These are phyloP conservation scores for Venturia oleaginea DNA, from an alignment of 2,329 filamentous ascomycete species.

Conservation along the genomic window DNA sequence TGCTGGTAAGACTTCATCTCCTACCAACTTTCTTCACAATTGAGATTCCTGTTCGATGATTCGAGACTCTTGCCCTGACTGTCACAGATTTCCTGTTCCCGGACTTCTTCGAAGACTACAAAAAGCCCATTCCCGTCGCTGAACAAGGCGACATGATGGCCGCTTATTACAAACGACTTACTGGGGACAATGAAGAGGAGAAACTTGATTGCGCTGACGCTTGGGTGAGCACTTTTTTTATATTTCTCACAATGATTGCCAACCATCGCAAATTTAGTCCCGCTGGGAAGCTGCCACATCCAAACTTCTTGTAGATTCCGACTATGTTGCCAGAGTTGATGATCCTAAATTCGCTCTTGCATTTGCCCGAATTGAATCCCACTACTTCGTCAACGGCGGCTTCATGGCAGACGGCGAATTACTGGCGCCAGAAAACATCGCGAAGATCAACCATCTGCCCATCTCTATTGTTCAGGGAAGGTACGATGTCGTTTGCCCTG, in stretches of 20 bases:
- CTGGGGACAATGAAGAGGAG: constrained; percentile 23
- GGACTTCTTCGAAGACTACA: not conserved
- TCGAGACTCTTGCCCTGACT: not conserved
- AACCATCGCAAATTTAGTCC: not conserved
- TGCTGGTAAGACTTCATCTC: constrained; percentile 18
- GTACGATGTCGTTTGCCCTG: constrained; percentile 38
- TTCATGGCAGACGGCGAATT: constrained; percentile 36
- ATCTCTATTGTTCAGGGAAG: constrained; percentile 36
- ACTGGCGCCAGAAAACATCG: constrained; percentile 25
- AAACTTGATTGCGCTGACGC: constrained; percentile 25
- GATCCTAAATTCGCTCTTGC: constrained; percentile 25
- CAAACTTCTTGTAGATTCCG: constrained; percentile 20
- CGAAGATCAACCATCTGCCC: constrained; percentile 29
- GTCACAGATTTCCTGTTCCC: not conserved
- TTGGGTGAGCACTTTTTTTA: constrained; percentile 33
- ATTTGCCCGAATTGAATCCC: constrained; percentile 35
- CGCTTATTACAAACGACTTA: constrained; percentile 34
- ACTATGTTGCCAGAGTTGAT: constrained; percentile 21
- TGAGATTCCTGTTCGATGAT: not conserved
- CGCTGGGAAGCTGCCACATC: constrained; percentile 19
- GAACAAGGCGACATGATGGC: constrained; percentile 26
- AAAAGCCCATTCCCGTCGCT: not conserved
- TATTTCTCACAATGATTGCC: constrained; percentile 13
- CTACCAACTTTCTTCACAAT: not conserved
- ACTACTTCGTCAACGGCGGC: constrained; percentile 35